Percentiles rank a stretch among this genome's conserved stretches.
phyloP scores from a whole-genome alignment of 352 stramenopile genomes.

The Phytophthora palmivora region DNA sequence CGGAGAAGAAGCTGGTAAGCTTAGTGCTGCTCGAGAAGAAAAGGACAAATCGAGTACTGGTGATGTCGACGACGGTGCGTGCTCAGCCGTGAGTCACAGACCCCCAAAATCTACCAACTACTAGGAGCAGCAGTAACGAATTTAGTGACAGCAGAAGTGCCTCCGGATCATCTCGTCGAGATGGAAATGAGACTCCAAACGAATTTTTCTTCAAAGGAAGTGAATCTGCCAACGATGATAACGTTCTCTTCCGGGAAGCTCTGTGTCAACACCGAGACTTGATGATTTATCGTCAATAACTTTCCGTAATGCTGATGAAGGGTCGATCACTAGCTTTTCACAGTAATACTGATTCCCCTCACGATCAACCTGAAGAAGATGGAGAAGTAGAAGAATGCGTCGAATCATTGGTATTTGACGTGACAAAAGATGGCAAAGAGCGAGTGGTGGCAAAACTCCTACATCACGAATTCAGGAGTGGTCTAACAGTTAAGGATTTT shows the following conservation, averaged over 20 bases:
- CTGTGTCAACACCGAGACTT: conserved; percentile 15
- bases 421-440: conserved; percentile 65
- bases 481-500: conserved; percentile 55
- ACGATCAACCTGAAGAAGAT: conserved; percentile 42
- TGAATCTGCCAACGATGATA: conserved; percentile 22
- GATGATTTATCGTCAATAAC: conserved; percentile 48
- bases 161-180: conserved; percentile 10
- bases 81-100: conserved; percentile 17
- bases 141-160: conserved; percentile 22
- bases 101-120: conserved; percentile 16
- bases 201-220: conserved; percentile 29
- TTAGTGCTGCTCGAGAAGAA: conserved; percentile 7
- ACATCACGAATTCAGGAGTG: conserved; percentile 58
- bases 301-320: conserved; percentile 30
- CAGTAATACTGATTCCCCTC: not conserved
- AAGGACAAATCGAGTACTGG: conserved; percentile 9
- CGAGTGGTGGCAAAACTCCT: conserved; percentile 58
- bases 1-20: conserved; percentile 11
- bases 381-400: conserved; percentile 46
- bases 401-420: conserved; percentile 52
- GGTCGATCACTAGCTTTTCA: not conserved
- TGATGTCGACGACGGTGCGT: conserved; percentile 16
- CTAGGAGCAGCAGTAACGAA: conserved; percentile 19
- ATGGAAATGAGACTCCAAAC: conserved; percentile 24
- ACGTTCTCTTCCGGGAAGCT: conserved; percentile 21